phyloP scores from a whole-genome alignment of 2,329 filamentous ascomycete genomes.

The Paraconiothyrium brasiliense region DNA sequence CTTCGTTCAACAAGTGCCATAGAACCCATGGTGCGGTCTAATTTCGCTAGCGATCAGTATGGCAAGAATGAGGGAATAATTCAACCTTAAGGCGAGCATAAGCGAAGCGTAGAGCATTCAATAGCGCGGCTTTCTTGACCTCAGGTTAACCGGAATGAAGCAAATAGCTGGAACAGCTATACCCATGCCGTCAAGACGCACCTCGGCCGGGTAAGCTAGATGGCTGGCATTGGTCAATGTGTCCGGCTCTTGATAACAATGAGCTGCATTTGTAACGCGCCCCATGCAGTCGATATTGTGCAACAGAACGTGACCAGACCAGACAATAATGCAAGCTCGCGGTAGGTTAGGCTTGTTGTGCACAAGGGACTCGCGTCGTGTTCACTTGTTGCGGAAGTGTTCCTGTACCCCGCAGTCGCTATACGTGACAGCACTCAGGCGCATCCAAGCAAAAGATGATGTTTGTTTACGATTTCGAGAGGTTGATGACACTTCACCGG shows the following conservation, averaged over 20 bases:
- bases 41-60: constrained; percentile 4
- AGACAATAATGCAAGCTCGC: constrained; percentile 3
- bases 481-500: background rate
- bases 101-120: constrained; percentile 15
- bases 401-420: constrained; percentile 10
- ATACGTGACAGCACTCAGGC: background rate
- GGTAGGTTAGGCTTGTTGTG: background rate
- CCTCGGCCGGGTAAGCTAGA: constrained; percentile 5
- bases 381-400: background rate
- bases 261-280: constrained; percentile 3
- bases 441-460: background rate
- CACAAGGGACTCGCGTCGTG: background rate
- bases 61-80: constrained; percentile 3
- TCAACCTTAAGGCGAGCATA: constrained; percentile 2
- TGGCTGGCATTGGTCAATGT: background rate
- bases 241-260: background rate
- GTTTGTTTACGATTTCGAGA: background rate
- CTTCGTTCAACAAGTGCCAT: constrained; percentile 5
- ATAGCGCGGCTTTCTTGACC: constrained; percentile 13
- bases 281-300: constrained; percentile 5
- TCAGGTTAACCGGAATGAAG: background rate
- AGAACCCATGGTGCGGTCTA: constrained; percentile 10
- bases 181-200: background rate
- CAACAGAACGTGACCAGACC: constrained; percentile 1
- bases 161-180: background rate